Base-by-base conservation (phyloP, 768 basidiomycete species). In the Pleurotus giganteus region DNA sequence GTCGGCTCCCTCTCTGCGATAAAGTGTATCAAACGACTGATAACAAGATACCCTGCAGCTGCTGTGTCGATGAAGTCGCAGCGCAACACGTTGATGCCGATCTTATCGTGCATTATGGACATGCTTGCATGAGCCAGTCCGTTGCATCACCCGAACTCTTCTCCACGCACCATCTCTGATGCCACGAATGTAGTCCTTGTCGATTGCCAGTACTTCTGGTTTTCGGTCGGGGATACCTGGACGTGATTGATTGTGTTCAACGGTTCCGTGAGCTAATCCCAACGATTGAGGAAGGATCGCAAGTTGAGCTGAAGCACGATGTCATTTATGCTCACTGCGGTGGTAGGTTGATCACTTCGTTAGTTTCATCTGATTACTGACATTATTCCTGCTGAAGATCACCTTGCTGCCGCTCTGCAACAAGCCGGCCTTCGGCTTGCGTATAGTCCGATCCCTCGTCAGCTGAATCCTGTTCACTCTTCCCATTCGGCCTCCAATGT, bases 31-130 rank as follows among this genome's bases (percentile, higher is more conserved):
- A 24, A 15, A 17, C 31, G 26, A 23, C 49, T 26, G 47, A 45
- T 47, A 21, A 23, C 24, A 11, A 59, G n/a, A 13, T 41, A 26
- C 29, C 52, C 37, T 49, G 27, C 63, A 94, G 95, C 63, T 99
- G 97, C 64, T 98, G 97, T 66, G 93, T 96, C 2, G 97, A 99
- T 63, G 92, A 98, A 61, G 89, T 98, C 4, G 89, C 94, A 4
- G 94, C 96, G 3, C 88, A 94, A 62, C 97, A 99, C 64, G 86
- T 94, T 43, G 85, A 94, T 59, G 93, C 94, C 0, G 91, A 98
- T 65, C 83, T 86, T 6, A 79, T 97, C 58, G 86, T 99, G 2
- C 96, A 99, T 64, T 98, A 97, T 63, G 96, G 96, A 1, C 91
- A 97, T 73, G 94, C 96, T 0, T 99, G 97, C 68, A 82, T 98